These are phyloP conservation scores for Lodderomyces metapsilosis DNA, from an alignment of 1,139 yeast species.

Conservation along the genomic window DNA sequence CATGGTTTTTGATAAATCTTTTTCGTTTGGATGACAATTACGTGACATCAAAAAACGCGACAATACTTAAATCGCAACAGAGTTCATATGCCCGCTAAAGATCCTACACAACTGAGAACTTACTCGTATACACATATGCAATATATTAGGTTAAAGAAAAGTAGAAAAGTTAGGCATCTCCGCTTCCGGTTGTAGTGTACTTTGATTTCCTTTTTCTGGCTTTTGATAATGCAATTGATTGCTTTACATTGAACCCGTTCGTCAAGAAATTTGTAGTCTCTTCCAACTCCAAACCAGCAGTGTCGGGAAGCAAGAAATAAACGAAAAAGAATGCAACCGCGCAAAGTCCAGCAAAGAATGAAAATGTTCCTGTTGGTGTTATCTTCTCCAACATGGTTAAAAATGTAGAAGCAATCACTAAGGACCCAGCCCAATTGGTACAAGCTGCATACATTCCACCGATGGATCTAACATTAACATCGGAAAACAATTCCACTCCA, in stretches of 20 bases:
- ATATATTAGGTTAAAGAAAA: no score
- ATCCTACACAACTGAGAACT: no score
- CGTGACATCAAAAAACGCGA: no score
- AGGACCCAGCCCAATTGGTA: constrained; percentile 93
- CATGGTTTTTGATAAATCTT: no score
- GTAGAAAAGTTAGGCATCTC: no score
- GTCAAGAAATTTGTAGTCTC: constrained; percentile 80
- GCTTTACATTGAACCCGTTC: constrained; percentile 81
- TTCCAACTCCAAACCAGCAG: constrained; percentile 85
- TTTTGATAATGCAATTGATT: constrained; percentile 62
- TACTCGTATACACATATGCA: no score
- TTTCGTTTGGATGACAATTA: no score
- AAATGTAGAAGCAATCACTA: constrained; percentile 87
- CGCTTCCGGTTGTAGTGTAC: constrained; percentile 13
- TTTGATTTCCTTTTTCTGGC: constrained; percentile 36
- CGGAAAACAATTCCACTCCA: constrained; percentile 91
- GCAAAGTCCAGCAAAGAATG: constrained; percentile 83
- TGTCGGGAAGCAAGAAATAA: constrained; percentile 86
- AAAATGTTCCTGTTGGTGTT: constrained; percentile 93
- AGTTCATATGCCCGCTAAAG: no score
- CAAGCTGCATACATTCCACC: constrained; percentile 94
- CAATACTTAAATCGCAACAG: no score
- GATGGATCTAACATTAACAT: constrained; percentile 80
- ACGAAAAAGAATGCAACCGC: constrained; percentile 68
- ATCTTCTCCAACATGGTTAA: constrained; percentile 90